These are phyloP conservation scores for Nannizziopsis barbatae DNA, from an alignment of 2,329 filamentous ascomycete species.

Conservation along the genomic window DNA sequence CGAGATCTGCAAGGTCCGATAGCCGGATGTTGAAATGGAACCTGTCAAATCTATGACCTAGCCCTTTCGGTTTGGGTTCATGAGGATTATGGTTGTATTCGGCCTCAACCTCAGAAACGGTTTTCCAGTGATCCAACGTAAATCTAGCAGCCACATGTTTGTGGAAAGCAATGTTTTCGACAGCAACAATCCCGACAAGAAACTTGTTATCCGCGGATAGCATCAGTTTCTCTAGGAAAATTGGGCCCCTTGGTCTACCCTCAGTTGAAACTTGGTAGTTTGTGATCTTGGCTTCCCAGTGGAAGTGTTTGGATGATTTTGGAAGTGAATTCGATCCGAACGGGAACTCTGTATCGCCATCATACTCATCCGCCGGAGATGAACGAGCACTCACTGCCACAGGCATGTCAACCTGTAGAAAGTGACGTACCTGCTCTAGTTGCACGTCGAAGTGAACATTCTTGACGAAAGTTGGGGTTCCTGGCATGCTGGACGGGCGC, in stretches of 20 bases:
- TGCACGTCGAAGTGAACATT: slow-evolving; percentile 98
- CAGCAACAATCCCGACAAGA: slow-evolving; percentile 69
- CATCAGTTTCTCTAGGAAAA: slow-evolving; percentile 77
- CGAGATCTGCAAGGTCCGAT: slow-evolving; percentile 71
- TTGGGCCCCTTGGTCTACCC: slow-evolving; percentile 39
- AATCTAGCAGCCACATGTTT: slow-evolving; percentile 87
- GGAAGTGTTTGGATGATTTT: slow-evolving; percentile 42
- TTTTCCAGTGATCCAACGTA: slow-evolving; percentile 97
- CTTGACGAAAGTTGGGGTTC: slow-evolving; percentile 90
- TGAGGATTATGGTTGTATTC: slow-evolving; percentile 74
- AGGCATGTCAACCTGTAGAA: slow-evolving; percentile 83
- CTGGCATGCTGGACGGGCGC: slow-evolving; percentile 90
- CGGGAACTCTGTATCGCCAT: slow-evolving; percentile 80
- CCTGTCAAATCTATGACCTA: slow-evolving; percentile 60
- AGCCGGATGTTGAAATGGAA: slow-evolving; percentile 94
- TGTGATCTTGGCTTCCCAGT: slow-evolving; percentile 76
- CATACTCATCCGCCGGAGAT: slow-evolving; percentile 78
- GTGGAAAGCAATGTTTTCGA: slow-evolving; percentile 79
- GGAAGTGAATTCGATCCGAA: slow-evolving; percentile 50
- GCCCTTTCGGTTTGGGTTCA: slow-evolving; percentile 43
- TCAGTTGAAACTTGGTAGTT: slow-evolving; percentile 70
- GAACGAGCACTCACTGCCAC: slow-evolving; percentile 93
- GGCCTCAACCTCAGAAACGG: slow-evolving; percentile 84
- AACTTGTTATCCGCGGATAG: slow-evolving; percentile 79
- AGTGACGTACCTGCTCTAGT: slow-evolving; percentile 90